These are phyloP conservation scores for Mucor saturninus DNA, from an alignment of 371 early-diverging fungal species.

Conservation along the genomic window DNA sequence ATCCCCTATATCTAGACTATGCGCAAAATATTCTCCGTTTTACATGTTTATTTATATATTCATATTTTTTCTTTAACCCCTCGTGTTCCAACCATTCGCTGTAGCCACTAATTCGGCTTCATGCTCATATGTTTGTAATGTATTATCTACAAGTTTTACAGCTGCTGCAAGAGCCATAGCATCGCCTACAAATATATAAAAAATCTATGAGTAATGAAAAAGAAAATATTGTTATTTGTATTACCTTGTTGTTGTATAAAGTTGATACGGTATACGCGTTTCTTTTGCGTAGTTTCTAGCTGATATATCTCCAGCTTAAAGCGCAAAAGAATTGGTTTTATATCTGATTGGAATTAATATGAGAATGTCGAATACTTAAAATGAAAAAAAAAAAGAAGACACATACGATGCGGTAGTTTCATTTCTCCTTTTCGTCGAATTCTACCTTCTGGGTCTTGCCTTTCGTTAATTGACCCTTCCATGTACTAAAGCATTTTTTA, in stretches of 20 bases:
- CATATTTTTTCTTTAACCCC: not conserved
- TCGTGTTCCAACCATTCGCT: slow-evolving; percentile 38
- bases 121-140: slow-evolving; percentile 45
- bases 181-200: slow-evolving; percentile 32
- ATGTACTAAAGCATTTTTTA: too few species aligned
- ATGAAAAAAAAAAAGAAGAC: not conserved
- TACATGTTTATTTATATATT: slow-evolving; percentile 3
- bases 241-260: slow-evolving; percentile 57
- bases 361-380: not conserved
- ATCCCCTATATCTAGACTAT: not conserved
- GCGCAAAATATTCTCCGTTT: not conserved
- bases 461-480: slow-evolving; percentile 45
- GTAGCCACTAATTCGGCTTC: slow-evolving; percentile 42
- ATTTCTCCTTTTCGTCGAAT: slow-evolving; percentile 49
- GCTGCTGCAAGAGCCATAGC: slow-evolving; percentile 48
- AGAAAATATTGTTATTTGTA: not conserved
- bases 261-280: slow-evolving; percentile 37
- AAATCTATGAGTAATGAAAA: not conserved
- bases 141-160: slow-evolving; percentile 42
- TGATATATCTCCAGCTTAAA: slow-evolving; percentile 45
- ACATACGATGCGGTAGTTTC: slow-evolving; percentile 37
- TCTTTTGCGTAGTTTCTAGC: slow-evolving; percentile 25
- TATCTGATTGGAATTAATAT: slow-evolving; percentile 8
- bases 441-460: slow-evolving; percentile 44
- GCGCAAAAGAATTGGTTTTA: slow-evolving; percentile 36